A percentile compares a stretch with the other conserved stretches of the same genome.
phyloP scores from a whole-genome alignment of 495 filamentous ascomycete species.

The Penicillium fimorum region DNA sequence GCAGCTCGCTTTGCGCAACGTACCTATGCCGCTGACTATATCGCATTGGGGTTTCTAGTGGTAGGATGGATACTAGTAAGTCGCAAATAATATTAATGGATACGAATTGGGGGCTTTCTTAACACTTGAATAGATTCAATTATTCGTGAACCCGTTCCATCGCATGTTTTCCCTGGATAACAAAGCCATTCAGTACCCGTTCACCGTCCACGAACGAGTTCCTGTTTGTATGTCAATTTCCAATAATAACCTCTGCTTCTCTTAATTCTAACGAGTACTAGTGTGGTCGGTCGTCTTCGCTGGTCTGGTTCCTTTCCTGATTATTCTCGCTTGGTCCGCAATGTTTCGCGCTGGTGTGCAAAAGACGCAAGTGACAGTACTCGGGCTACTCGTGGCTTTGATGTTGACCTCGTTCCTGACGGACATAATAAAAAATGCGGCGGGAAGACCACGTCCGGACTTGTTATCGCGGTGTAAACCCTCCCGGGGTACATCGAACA shows the following conservation, averaged over 20 bases:
- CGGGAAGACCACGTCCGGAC: slow-evolving; percentile 88
- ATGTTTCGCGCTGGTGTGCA: slow-evolving; percentile 60
- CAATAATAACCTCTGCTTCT: background rate
- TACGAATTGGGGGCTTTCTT: background rate
- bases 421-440: slow-evolving; percentile 87
- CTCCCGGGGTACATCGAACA: slow-evolving; percentile 55
- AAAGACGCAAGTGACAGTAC: slow-evolving; percentile 80
- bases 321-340: slow-evolving; percentile 65
- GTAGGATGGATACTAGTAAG: slow-evolving; percentile 64
- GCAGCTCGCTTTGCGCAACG: slow-evolving; percentile 53
- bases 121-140: slow-evolving; percentile 52
- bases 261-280: slow-evolving; percentile 27
- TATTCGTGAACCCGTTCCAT: slow-evolving; percentile 82
- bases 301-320: slow-evolving; percentile 62
- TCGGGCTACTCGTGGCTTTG: slow-evolving; percentile 75
- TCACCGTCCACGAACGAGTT: slow-evolving; percentile 82
- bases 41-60: slow-evolving; percentile 70
- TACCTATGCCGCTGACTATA: slow-evolving; percentile 84
- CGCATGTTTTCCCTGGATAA: slow-evolving; percentile 75
- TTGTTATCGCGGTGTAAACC: slow-evolving; percentile 87
- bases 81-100: background rate
- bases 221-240: slow-evolving; percentile 57
- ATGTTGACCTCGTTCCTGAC: slow-evolving; percentile 81
- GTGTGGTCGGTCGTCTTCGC: slow-evolving; percentile 75
- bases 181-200: slow-evolving; percentile 77